A percentile compares a stretch with the other conserved stretches of the same genome.
Evolutionary conservation across 257 asterid species (phyloP).

Genomic region (Nicotiana tabacum): DNA sequence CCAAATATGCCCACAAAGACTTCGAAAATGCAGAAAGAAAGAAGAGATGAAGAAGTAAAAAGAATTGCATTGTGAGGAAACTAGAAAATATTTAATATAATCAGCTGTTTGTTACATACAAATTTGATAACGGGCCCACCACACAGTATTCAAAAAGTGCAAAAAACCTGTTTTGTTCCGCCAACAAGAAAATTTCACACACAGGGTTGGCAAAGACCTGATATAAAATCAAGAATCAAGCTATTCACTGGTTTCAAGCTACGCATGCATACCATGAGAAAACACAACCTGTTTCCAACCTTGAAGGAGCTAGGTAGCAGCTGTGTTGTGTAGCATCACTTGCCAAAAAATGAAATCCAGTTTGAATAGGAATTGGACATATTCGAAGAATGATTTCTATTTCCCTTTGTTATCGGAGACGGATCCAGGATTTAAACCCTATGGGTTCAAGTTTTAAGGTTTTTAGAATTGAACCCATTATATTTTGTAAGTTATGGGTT

Average conservation of each 20-base stretch:
- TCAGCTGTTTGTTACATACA: not conserved
- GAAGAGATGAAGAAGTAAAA: not conserved
- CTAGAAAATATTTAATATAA: not conserved
- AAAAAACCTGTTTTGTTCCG: not conserved
- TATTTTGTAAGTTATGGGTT: no score
- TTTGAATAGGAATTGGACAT: not conserved
- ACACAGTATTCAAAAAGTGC: not conserved
- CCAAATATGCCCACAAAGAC: not conserved
- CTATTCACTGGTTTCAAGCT: conserved; percentile 4
- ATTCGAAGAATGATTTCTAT: not conserved
- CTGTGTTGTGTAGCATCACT: not conserved
- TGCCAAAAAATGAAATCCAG: not conserved
- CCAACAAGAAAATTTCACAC: not conserved
- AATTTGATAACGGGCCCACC: not conserved
- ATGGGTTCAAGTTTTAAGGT: no score
- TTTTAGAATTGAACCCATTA: no score
- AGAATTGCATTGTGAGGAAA: not conserved
- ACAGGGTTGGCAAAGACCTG: not conserved
- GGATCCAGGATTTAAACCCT: no score
- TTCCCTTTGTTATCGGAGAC: not conserved
- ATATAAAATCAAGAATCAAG: not conserved
- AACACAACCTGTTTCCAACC: not conserved
- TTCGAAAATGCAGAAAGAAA: not conserved
- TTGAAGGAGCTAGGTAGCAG: not conserved
- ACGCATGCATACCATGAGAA: not conserved